Evolutionary conservation across 1,139 yeast species (phyloP).

Genomic region (Hyphopichia buzzinii): DNA sequence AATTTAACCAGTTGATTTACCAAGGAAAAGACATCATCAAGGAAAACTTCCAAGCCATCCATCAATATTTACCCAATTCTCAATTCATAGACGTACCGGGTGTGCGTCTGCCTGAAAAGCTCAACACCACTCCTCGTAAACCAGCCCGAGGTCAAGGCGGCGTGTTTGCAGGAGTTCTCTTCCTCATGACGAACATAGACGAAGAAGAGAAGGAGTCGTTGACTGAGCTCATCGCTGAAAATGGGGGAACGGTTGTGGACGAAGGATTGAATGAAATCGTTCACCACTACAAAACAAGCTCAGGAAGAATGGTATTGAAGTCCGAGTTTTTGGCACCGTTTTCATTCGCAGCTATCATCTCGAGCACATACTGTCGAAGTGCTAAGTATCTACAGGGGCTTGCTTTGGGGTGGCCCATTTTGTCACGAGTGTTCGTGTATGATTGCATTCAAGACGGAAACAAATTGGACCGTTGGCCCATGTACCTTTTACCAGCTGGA

Average conservation of each 20-base stretch:
- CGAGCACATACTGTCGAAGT: constrained; percentile 59
- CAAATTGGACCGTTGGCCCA: constrained; percentile 39
- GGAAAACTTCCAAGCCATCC: constrained; percentile 3
- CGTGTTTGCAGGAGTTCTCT: constrained; percentile 24
- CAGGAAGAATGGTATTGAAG: constrained; percentile 13
- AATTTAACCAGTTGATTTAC: constrained; percentile 15
- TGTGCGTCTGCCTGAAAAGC: background rate
- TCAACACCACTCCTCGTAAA: background rate
- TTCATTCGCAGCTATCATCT: constrained; percentile 64
- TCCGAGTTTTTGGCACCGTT: constrained; percentile 17
- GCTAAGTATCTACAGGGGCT: constrained; percentile 79
- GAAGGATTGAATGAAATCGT: constrained; percentile 43
- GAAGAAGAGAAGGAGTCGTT: constrained; percentile 37
- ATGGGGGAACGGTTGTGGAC: constrained; percentile 57
- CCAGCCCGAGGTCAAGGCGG: background rate
- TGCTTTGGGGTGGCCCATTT: constrained; percentile 88
- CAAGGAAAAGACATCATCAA: constrained; percentile 11
- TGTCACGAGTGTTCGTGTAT: constrained; percentile 59
- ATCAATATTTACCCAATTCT: background rate
- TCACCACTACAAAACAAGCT: constrained; percentile 12
- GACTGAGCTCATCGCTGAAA: constrained; percentile 31
- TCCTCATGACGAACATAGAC: constrained; percentile 38
- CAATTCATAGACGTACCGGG: constrained; percentile 1
- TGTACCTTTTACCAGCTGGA: constrained; percentile 74
- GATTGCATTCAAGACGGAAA: constrained; percentile 41